Evolutionary conservation across 2,329 filamentous ascomycete species (phyloP), one percentile per base, ranked within the genome.

Genomic region (Aspergillus sp.): DNA sequence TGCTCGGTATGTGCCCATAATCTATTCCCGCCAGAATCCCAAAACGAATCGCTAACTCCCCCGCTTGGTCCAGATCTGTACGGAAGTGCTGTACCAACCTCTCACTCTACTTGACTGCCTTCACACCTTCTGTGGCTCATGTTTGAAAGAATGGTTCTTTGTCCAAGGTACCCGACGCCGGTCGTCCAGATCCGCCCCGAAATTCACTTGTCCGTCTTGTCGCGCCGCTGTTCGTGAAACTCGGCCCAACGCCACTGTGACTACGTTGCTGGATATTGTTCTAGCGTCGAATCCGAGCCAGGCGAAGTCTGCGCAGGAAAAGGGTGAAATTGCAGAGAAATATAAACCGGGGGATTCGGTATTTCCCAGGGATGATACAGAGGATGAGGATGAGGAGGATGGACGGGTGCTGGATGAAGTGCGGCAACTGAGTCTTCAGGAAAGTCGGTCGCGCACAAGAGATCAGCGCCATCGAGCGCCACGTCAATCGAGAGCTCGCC

Each of bases 81-180:
- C 91, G 59, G 93, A 97, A 69, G 81, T 95, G 55, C 83, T 95
- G 53, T 94, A 89, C 71, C 88, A 94, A 67, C 90, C 90, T 30
- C 79, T 95, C 54, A 95, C 90, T 23, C 82, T 95, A 44, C 86
- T 95, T 67, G 88, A 95, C 74, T 95, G 90, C 66, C 81, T 95
- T 41, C 90, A 95, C 71, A 96, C 91, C 41, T 98, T 94, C 70
- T 98, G 93, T 74, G 93, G 90, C 54, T 86, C 88, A 35, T 98
- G 93, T 65, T 70, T 97, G 50, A 95, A 95, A 68, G 89, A 95
- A 74, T 98, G 93, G 93, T 98, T 97, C 66, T 74, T 77, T 53
- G 93, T 83, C 69, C 89, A 95, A 67, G 83, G 84, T 33, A 74
- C 77, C 25, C 81, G 53, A 57, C 74, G 46, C 62, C 76, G 56